phyloP scores from a whole-genome alignment of 345 rosid genomes.

The Ceriops zippeliana region DNA sequence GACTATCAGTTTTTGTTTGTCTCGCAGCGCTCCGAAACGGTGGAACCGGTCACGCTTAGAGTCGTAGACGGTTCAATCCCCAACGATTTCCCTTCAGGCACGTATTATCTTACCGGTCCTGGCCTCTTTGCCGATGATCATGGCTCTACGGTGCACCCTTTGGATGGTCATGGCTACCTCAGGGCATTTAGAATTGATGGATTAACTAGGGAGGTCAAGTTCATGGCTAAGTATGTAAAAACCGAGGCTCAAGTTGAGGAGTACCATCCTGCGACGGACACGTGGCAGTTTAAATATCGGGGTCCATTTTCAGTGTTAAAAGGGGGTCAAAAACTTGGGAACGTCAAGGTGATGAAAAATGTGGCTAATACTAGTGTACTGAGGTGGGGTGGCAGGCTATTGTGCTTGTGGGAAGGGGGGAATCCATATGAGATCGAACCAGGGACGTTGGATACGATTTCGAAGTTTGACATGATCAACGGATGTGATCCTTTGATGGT shows the following conservation, averaged over 20 bases:
- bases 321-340: constrained; percentile 66
- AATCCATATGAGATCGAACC: constrained; percentile 78
- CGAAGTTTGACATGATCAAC: constrained; percentile 43
- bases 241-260: constrained; percentile 88
- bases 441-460: constrained; percentile 63
- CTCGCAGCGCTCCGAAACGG: constrained; percentile 70
- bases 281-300: constrained; percentile 75
- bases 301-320: constrained; percentile 86
- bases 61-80: constrained; percentile 61
- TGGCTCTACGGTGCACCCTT: constrained; percentile 87
- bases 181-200: constrained; percentile 64
- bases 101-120: constrained; percentile 80
- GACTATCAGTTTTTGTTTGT: constrained; percentile 79
- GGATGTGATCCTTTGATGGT: constrained; percentile 22
- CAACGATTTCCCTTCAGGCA: constrained; percentile 68
- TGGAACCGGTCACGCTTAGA: constrained; percentile 40
- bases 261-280: constrained; percentile 57
- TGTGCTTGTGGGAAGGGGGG: constrained; percentile 97
- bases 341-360: constrained; percentile 89
- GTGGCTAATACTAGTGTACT: constrained; percentile 88
- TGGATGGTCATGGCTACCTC: constrained; percentile 89
- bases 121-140: constrained; percentile 81
- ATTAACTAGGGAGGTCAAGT: constrained; percentile 36
- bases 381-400: constrained; percentile 65
- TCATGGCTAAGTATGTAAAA: constrained; percentile 73